Percentiles rank a stretch among this genome's conserved stretches.
phyloP scores from a whole-genome alignment of 2,329 filamentous ascomycete species.

The Cercospora berteroae region DNA sequence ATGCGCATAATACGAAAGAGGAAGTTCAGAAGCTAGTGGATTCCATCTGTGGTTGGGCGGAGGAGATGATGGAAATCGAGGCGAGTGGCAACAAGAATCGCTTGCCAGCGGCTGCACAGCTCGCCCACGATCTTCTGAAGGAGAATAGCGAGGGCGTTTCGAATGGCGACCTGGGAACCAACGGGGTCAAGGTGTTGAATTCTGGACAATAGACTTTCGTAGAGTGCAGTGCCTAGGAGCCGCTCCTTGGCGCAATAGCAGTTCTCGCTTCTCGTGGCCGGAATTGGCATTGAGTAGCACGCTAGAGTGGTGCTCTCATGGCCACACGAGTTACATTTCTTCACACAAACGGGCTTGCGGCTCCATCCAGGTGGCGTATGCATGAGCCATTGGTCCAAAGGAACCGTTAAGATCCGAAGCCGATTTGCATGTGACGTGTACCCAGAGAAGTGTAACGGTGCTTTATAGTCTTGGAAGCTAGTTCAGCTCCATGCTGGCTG shows the following conservation, averaged over 20 bases:
- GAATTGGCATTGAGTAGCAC: background rate
- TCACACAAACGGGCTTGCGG: background rate
- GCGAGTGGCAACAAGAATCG: background rate
- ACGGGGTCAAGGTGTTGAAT: background rate
- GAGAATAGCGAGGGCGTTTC: background rate
- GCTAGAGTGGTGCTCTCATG: background rate
- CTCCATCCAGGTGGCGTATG: background rate
- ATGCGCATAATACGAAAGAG: slow-evolving; percentile 3
- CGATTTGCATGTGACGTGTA: background rate
- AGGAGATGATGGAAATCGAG: slow-evolving; percentile 5
- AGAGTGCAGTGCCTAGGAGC: background rate
- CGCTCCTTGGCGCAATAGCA: background rate
- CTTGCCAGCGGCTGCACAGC: background rate
- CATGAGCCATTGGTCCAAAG: background rate
- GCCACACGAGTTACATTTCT: background rate
- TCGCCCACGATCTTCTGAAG: background rate
- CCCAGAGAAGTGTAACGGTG: background rate
- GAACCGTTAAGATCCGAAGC: background rate
- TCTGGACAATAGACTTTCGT: background rate
- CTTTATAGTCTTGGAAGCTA: background rate
- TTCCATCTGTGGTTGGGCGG: slow-evolving; percentile 5
- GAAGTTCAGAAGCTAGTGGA: background rate
- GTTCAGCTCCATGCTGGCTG: background rate
- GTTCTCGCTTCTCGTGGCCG: background rate
- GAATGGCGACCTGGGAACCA: background rate